These are phyloP conservation scores for Gyrodon lividus DNA, from an alignment of 768 basidiomycete genomes.

Conservation along the genomic window DNA sequence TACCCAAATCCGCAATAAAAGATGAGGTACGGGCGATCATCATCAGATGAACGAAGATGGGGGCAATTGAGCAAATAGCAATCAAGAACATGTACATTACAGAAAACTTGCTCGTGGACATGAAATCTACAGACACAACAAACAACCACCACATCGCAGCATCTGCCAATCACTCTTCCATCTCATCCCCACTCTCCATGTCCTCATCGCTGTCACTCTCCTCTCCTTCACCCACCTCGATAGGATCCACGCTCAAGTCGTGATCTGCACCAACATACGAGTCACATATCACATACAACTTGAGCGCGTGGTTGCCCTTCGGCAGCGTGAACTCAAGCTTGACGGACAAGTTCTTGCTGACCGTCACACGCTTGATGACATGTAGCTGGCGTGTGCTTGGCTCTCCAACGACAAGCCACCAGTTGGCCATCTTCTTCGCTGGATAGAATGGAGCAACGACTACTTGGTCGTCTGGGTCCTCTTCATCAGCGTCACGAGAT, in stretches of 20 bases:
- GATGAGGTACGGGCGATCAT: too few relatives aligned
- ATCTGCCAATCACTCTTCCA: constrained; percentile 42
- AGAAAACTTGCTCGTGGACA: too few relatives aligned
- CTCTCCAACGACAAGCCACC: constrained; percentile 98
- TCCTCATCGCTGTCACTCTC: constrained; percentile 81
- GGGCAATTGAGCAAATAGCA: too few relatives aligned
- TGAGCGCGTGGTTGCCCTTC: constrained; percentile 78
- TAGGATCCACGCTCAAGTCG: constrained; percentile 77
- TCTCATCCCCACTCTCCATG: constrained; percentile 65
- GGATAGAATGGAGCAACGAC: constrained; percentile 97
- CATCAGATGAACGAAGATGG: too few relatives aligned
- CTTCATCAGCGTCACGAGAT: constrained; percentile 78
- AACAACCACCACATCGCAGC: not conserved
- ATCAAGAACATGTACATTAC: too few relatives aligned
- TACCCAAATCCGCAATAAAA: too few relatives aligned
- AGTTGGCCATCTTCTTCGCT: constrained; percentile 85
- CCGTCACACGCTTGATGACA: constrained; percentile 83
- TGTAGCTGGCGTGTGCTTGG: constrained; percentile 76
- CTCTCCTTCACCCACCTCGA: constrained; percentile 90
- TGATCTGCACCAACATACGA: constrained; percentile 92
- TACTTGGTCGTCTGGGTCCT: constrained; percentile 67
- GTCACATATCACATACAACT: constrained; percentile 91
- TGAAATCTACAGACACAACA: not conserved
- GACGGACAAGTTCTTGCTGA: constrained; percentile 66
- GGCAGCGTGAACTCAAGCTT: constrained; percentile 90